phyloP scores from a whole-genome alignment of 257 asterid species.

The Leptodermis oblonga region DNA sequence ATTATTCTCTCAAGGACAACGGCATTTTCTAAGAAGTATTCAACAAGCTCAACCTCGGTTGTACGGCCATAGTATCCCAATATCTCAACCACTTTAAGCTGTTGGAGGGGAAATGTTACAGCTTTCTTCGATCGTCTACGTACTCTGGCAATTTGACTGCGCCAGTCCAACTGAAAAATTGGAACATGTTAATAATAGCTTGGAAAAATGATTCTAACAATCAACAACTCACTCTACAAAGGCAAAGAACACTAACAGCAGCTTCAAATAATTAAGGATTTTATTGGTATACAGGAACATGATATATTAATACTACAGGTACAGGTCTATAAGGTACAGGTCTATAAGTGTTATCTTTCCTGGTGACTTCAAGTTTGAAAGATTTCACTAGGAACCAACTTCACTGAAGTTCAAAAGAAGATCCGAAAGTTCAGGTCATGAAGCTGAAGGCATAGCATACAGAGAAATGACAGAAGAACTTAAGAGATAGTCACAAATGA shows the following conservation, averaged over 20 bases:
- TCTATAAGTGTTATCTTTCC: no score
- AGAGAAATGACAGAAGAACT: background rate
- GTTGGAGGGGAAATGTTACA: background rate
- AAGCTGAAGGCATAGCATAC: no score
- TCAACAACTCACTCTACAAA: background rate
- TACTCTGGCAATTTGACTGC: background rate
- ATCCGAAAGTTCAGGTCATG: no score
- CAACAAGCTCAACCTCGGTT: conserved; percentile 2
- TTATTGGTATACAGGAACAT: no score
- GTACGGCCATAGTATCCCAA: conserved; percentile 10
- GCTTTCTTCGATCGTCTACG: background rate
- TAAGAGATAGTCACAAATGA: background rate
- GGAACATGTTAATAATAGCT: background rate
- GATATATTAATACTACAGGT: no score
- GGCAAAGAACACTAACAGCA: no score
- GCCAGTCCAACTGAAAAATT: background rate
- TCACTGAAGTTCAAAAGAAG: no score
- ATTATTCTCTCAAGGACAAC: background rate
- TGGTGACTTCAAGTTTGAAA: no score
- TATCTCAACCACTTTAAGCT: conserved; percentile 6
- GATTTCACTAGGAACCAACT: no score
- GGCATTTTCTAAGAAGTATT: conserved; percentile 2
- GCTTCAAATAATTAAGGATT: no score
- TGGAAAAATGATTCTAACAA: background rate
- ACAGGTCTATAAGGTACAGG: no score